Percentiles rank a stretch among this genome's conserved stretches.
These are phyloP conservation scores for Yarrowia sp. DNA, from an alignment of 805 yeast genomes.

Conservation along the genomic window DNA sequence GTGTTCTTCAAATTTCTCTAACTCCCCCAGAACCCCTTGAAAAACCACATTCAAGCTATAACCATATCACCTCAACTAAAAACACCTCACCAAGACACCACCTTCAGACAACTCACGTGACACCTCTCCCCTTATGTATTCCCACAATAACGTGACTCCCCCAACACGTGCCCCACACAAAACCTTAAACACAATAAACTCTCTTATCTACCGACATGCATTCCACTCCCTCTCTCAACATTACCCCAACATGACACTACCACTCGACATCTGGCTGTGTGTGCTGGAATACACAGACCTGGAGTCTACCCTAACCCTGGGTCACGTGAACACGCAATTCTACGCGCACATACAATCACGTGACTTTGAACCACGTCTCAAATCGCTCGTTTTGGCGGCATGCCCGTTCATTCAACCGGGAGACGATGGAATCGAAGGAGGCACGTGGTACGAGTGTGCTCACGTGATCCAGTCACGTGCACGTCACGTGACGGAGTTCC, in stretches of 20 bases:
- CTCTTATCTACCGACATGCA: background rate
- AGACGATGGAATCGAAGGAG: background rate
- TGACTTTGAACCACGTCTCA: background rate
- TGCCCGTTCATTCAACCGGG: slow-evolving; percentile 1
- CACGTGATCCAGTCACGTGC: background rate
- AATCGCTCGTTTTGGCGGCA: background rate
- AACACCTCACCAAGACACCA: no score
- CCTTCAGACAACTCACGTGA: background rate
- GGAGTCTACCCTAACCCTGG: background rate
- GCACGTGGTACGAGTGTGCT: background rate
- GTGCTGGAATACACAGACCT: background rate
- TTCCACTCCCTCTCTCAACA: background rate
- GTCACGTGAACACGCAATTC: slow-evolving; percentile 1
- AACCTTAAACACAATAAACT: slow-evolving; percentile 3
- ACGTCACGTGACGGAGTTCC: no score
- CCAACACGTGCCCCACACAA: background rate
- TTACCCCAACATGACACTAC: background rate
- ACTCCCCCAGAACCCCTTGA: no score
- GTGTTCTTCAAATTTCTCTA: no score
- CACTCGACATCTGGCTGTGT: slow-evolving; percentile 1
- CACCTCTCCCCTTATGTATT: no score
- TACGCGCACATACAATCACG: background rate
- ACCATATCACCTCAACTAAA: no score
- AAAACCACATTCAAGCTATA: no score
- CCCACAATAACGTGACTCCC: background rate